Percentiles rank a stretch among this genome's conserved stretches.
These are phyloP conservation scores for Solanum peruvianum DNA, from an alignment of 257 asterid species.

Conservation along the genomic window DNA sequence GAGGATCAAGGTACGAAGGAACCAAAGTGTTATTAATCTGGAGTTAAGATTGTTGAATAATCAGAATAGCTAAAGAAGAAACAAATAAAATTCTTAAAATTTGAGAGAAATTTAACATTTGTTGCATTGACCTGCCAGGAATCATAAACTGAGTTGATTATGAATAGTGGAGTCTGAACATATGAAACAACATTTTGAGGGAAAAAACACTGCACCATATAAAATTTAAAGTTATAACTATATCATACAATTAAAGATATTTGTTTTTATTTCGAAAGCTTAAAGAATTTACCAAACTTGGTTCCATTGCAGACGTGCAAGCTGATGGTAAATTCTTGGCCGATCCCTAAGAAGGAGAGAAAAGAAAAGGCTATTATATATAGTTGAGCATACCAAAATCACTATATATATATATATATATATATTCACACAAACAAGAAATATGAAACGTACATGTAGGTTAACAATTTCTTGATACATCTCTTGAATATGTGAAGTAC, in stretches of 20 bases:
- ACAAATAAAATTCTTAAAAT: background rate
- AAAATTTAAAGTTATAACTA: background rate
- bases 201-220: background rate
- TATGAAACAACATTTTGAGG: background rate
- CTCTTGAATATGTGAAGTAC: slow-evolving; percentile 39
- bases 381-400: background rate
- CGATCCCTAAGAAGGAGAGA: slow-evolving; percentile 41
- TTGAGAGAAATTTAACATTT: background rate
- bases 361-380: background rate
- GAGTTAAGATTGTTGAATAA: background rate
- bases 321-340: slow-evolving; percentile 25
- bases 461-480: slow-evolving; percentile 42
- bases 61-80: background rate
- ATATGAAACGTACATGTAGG: slow-evolving; percentile 43
- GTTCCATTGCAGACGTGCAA: slow-evolving; percentile 35
- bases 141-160: background rate
- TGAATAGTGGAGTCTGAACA: background rate
- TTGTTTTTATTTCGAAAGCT: background rate
- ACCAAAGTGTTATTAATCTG: background rate
- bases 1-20: background rate
- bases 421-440: background rate
- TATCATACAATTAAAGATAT: background rate
- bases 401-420: background rate
- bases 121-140: background rate
- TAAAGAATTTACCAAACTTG: slow-evolving; percentile 40